These are phyloP conservation scores for Leccinum solheimii DNA, from an alignment of 1,284 basidiomycete genomes.

Conservation along the genomic window DNA sequence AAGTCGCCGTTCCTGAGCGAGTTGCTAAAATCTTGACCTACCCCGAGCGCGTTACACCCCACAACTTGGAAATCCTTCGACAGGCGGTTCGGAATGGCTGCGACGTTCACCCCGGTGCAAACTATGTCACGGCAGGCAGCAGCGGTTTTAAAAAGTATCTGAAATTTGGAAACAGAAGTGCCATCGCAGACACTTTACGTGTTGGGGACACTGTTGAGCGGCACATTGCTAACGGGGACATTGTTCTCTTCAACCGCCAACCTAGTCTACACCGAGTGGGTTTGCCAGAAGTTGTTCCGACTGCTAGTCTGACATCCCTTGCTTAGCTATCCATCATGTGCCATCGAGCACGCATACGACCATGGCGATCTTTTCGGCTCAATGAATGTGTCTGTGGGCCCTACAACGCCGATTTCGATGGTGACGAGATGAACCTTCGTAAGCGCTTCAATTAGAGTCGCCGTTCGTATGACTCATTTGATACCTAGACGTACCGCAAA, in stretches of 20 bases:
- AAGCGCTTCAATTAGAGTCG: slow-evolving; percentile 33
- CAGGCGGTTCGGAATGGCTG: slow-evolving; percentile 87
- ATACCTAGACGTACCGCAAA: slow-evolving; percentile 89
- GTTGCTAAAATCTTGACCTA: slow-evolving; percentile 97
- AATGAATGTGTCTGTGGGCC: slow-evolving; percentile 99
- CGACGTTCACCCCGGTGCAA: slow-evolving; percentile 94
- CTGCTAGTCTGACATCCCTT: slow-evolving; percentile 4
- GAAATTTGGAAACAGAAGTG: slow-evolving; percentile 75
- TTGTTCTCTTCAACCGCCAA: slow-evolving; percentile 98
- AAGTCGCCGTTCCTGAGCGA: slow-evolving; percentile 95
- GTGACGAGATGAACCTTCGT: slow-evolving; percentile 99
- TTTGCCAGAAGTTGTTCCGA: slow-evolving; percentile 2
- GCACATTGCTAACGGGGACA: slow-evolving; percentile 95
- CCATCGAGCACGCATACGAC: slow-evolving; percentile 88
- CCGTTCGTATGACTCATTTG: slow-evolving; percentile 3
- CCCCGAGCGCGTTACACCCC: slow-evolving; percentile 91
- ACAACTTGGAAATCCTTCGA: slow-evolving; percentile 84
- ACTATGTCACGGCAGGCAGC: slow-evolving; percentile 83
- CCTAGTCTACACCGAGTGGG: slow-evolving; percentile 92
- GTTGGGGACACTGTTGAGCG: slow-evolving; percentile 92
- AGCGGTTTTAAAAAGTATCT: slow-evolving; percentile 85
- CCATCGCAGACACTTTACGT: slow-evolving; percentile 76
- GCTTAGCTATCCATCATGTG: slow-evolving; percentile 96
- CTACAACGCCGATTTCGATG: slow-evolving; percentile 99
- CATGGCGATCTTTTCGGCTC: slow-evolving; percentile 96